Base-by-base conservation (phyloP, 371 early-diverging fungal species). In the Actinomortierella wolfii region DNA sequence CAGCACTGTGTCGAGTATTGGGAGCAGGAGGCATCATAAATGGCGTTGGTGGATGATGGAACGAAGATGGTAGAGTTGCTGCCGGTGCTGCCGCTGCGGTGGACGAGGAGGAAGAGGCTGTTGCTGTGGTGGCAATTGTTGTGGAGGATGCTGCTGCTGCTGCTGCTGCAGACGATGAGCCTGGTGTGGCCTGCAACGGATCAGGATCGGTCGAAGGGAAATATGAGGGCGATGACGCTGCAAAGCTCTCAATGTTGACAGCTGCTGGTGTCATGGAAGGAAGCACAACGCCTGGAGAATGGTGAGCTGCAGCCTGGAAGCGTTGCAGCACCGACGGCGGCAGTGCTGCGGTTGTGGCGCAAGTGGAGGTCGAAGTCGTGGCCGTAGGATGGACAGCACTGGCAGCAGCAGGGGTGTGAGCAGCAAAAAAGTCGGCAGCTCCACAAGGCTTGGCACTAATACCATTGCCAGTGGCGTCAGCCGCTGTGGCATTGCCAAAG, bases 171-270 rank as follows among this genome's bases (percentile, higher is more conserved):
- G 34, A 4, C 4, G 11, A 34, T 4, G 34, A 34, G 34, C 34
- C 34, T 34, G 34, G n/a, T n/a, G n/a, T n/a, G n/a, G n/a, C n/a
- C 34, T 34, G 34, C 34, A 11, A 34, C 34, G 34, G 34, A 34
- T 56, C 14, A 25, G 28, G 43, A 26, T 41, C 15, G 17, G 65
- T 23, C 4, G 68, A 68, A 9, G 70, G 70, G n/a, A 69, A 69
- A 40, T 69, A 69, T 4, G 64, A 64, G 13, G 64, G 64, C 1
- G 70, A 69, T 11, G 68, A 68, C 17, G 68, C 62, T 7, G 68
- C 46, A 42, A 68, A 68, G 52, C 63, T 50, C n/a, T 45, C 42
- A 39, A 25, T 51, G 49, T 28, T 43, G 57, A 14, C 51, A 1
- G 70, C 61, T 43, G 57, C 62, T 62, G 61, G 61, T 67, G 58